A percentile compares a stretch with the other conserved stretches of the same genome.
Evolutionary conservation across 2,329 filamentous ascomycete species (phyloP).

Genomic region (Stenocarpella maydis): DNA sequence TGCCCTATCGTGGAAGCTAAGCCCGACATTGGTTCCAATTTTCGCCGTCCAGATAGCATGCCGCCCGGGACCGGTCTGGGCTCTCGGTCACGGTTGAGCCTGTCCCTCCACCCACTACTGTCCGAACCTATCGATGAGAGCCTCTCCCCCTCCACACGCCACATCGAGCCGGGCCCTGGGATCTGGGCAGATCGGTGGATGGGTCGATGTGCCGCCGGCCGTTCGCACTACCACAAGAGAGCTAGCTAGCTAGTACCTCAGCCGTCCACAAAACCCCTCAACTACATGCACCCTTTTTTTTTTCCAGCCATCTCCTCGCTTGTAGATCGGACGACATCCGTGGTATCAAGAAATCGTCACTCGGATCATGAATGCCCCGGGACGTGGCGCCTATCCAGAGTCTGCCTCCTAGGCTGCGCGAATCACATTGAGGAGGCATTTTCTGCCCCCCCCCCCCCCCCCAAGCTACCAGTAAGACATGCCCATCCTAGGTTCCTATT

Average conservation of each 20-base stretch:
- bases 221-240: not conserved
- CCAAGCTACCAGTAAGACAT: not conserved
- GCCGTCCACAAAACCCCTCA: not conserved
- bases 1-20: not conserved
- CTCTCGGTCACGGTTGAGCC: not conserved
- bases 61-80: constrained; percentile 2
- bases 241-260: not conserved
- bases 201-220: not conserved
- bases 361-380: not conserved
- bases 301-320: not conserved
- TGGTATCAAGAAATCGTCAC: not conserved
- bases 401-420: too few relatives aligned
- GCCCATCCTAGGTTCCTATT: not conserved
- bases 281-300: not conserved
- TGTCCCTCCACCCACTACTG: not conserved
- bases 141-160: not conserved
- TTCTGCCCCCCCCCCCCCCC: not conserved
- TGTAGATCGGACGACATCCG: not conserved
- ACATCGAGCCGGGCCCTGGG: constrained; percentile 5
- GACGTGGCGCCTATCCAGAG: not conserved
- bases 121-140: not conserved
- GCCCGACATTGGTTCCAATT: not conserved
- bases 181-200: not conserved
- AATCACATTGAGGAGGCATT: too few relatives aligned
- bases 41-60: not conserved